Evolutionary conservation across 768 basidiomycete species (phyloP).

Genomic region (Podaxis rugospora): DNA sequence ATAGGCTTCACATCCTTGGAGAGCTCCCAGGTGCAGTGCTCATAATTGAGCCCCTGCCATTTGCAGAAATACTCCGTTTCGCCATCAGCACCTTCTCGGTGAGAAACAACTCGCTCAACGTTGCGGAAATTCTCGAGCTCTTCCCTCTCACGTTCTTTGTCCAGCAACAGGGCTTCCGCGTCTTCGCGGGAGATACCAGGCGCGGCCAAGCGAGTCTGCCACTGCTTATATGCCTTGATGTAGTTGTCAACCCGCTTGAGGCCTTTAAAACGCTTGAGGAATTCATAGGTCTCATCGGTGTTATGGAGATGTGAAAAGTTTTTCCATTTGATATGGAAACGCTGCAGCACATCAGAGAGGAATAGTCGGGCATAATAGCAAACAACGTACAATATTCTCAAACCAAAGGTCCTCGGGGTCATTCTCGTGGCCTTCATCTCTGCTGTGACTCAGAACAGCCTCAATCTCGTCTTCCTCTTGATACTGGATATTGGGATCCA

Average conservation of each 20-base stretch:
- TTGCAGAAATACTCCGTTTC: slow-evolving; percentile 92
- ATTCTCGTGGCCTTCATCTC: slow-evolving; percentile 76
- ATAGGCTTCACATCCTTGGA: slow-evolving; percentile 75
- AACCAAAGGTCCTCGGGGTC: slow-evolving; percentile 83
- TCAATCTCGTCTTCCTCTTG: slow-evolving; percentile 89
- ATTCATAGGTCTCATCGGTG: slow-evolving; percentile 97
- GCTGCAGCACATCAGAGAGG: slow-evolving; percentile 40
- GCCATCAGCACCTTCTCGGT: slow-evolving; percentile 57
- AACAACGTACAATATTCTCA: slow-evolving; percentile 66
- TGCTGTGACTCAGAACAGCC: slow-evolving; percentile 78
- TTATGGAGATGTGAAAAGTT: slow-evolving; percentile 97
- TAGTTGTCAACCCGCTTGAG: slow-evolving; percentile 99
- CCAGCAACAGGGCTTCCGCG: slow-evolving; percentile 81
- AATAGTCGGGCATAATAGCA: slow-evolving; percentile 10
- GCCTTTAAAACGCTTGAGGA: slow-evolving; percentile 91
- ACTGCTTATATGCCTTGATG: slow-evolving; percentile 84
- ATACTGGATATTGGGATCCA: slow-evolving; percentile 46
- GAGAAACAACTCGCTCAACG: slow-evolving; percentile 85
- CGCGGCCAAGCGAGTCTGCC: slow-evolving; percentile 59
- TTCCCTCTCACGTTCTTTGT: slow-evolving; percentile 88
- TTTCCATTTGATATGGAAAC: slow-evolving; percentile 99
- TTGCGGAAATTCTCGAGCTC: slow-evolving; percentile 87
- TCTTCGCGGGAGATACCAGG: slow-evolving; percentile 82
- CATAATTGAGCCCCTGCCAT: slow-evolving; percentile 91
- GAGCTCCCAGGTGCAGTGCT: slow-evolving; percentile 94